Evolutionary conservation across 257 asterid species (phyloP).

Genomic region (Solanum pinnatisectum): DNA sequence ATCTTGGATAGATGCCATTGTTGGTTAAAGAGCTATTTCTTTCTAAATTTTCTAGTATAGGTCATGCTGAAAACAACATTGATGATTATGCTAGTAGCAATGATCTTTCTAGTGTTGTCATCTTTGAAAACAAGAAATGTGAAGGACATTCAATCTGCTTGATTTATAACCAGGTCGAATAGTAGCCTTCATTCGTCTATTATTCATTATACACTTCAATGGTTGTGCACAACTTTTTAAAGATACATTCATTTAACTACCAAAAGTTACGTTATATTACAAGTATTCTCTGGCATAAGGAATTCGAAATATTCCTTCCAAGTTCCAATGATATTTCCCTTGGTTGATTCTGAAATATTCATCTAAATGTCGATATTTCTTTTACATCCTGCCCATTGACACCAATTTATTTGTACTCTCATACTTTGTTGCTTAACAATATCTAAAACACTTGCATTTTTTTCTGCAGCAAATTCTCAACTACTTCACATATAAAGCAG

Average conservation of each 20-base stretch:
- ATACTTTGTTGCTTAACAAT: background rate
- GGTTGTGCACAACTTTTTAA: background rate
- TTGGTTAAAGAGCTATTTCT: background rate
- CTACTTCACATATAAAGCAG: conserved; percentile 88
- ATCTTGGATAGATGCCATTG: background rate
- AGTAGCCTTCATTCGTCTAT: background rate
- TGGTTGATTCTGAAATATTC: background rate
- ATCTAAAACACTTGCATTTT: background rate
- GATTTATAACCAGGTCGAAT: background rate
- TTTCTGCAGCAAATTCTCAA: conserved; percentile 60
- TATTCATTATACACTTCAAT: background rate
- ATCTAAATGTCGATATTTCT: background rate
- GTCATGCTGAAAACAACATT: background rate
- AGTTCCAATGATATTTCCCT: background rate
- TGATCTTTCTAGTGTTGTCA: background rate
- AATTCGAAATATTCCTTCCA: background rate
- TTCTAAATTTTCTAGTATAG: background rate
- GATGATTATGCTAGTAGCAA: background rate
- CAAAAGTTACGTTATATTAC: background rate
- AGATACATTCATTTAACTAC: background rate
- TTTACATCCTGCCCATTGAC: background rate
- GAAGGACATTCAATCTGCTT: background rate
- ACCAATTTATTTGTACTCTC: background rate
- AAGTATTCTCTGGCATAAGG: background rate
- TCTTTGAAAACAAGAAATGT: background rate